A percentile compares a stretch with the other conserved stretches of the same genome.
These are phyloP conservation scores for Nakazawaea siamensis DNA, from an alignment of 805 yeast species.

Conservation along the genomic window DNA sequence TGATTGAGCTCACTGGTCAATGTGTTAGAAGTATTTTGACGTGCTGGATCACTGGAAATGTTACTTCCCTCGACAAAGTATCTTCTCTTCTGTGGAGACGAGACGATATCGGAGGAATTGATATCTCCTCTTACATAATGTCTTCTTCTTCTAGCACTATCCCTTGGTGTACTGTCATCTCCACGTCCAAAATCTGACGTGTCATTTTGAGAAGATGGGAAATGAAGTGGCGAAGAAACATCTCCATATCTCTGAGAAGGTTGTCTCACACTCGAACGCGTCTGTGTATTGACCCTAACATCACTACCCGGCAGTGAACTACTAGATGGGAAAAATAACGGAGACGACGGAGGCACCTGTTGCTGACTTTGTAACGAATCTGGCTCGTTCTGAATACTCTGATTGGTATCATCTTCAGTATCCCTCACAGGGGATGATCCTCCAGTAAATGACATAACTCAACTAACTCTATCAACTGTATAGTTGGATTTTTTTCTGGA, in stretches of 20 bases:
- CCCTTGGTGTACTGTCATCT: slow-evolving; percentile 27
- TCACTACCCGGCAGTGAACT: slow-evolving; percentile 19
- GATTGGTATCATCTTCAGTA: slow-evolving; percentile 10
- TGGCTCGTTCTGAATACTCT: slow-evolving; percentile 23
- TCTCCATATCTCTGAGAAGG: slow-evolving; percentile 19
- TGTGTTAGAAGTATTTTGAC: slow-evolving; percentile 12
- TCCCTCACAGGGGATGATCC: slow-evolving; percentile 18
- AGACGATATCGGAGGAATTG: slow-evolving; percentile 55
- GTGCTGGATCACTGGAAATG: slow-evolving; percentile 17
- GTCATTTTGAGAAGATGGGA: slow-evolving; percentile 28
- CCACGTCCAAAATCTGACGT: slow-evolving; percentile 14
- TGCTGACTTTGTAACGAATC: slow-evolving; percentile 27
- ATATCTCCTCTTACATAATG: slow-evolving; percentile 67
- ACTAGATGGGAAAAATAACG: slow-evolving; percentile 44
- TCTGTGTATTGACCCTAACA: slow-evolving; percentile 3
- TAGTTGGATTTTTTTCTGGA: no score
- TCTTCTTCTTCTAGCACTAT: slow-evolving; percentile 34
- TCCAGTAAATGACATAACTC: slow-evolving; percentile 20
- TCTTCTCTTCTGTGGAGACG: slow-evolving; percentile 63
- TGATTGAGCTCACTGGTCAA: slow-evolving; percentile 24
- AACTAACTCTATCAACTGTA: no score
- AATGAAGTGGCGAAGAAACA: slow-evolving; percentile 42
- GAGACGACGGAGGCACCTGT: slow-evolving; percentile 43
- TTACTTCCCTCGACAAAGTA: slow-evolving; percentile 40
- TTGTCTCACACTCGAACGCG: background rate